Evolutionary conservation across 768 basidiomycete genomes (phyloP).

Genomic region (Lactifluus pinguis): DNA sequence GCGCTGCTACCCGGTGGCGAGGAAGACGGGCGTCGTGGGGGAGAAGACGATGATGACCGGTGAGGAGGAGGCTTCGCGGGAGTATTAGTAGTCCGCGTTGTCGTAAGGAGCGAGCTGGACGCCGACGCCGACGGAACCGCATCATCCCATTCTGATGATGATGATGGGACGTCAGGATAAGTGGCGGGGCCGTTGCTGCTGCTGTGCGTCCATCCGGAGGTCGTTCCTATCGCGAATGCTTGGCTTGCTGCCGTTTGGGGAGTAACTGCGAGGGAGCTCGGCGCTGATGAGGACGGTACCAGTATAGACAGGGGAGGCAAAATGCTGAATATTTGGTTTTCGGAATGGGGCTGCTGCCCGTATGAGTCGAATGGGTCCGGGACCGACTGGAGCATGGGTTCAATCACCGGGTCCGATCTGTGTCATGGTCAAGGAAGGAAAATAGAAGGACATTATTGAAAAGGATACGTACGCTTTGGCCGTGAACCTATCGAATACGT

Average conservation of each 20-base stretch:
- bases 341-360: slow-evolving; percentile 75
- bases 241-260: slow-evolving; percentile 21
- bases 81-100: neutral
- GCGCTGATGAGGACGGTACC: slow-evolving; percentile 42
- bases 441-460: neutral
- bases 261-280: slow-evolving; percentile 47
- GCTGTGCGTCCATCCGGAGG: slow-evolving; percentile 21
- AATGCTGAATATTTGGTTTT: slow-evolving; percentile 90
- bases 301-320: slow-evolving; percentile 76
- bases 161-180: slow-evolving; percentile 25
- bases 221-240: slow-evolving; percentile 10
- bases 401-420: slow-evolving; percentile 82
- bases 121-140: slow-evolving; percentile 19
- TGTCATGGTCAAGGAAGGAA: slow-evolving; percentile 2
- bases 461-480: slow-evolving; percentile 65
- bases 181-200: slow-evolving; percentile 13
- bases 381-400: slow-evolving; percentile 81
- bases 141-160: slow-evolving; percentile 42
- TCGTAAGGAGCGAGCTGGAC: slow-evolving; percentile 18
- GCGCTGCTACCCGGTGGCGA: slow-evolving; percentile 11
- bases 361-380: slow-evolving; percentile 94
- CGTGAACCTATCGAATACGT: slow-evolving; percentile 82
- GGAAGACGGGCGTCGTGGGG: slow-evolving; percentile 21
- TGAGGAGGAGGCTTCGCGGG: slow-evolving; percentile 18
- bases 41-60: slow-evolving; percentile 42